Evolutionary conservation across 768 basidiomycete genomes (phyloP).

Genomic region (Lactarius sp.): DNA sequence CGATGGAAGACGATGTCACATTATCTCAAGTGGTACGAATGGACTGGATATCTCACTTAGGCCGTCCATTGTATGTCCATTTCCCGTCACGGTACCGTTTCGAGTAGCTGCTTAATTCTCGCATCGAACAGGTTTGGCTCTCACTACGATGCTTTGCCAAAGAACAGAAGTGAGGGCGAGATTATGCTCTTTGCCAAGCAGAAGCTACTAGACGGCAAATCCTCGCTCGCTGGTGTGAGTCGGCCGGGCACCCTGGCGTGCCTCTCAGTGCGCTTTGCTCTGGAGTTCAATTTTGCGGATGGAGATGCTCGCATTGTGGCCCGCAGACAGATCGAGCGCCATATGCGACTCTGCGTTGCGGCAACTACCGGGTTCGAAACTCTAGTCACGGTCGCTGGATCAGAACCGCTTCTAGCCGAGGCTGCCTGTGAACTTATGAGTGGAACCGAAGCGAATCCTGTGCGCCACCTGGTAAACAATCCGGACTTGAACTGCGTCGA

Average conservation of each 20-base stretch:
- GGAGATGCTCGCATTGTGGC: not conserved
- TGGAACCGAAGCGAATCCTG: not conserved
- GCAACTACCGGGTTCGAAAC: not conserved
- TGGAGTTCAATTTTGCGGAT: not conserved
- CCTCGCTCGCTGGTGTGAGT: not conserved
- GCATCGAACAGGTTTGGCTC: not conserved
- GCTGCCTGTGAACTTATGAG: not conserved
- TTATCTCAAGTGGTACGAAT: not conserved
- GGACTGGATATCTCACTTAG: not conserved
- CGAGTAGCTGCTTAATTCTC: not conserved
- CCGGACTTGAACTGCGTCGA: not conserved
- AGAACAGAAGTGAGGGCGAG: not conserved
- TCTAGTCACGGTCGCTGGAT: not conserved
- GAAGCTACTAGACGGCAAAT: not conserved
- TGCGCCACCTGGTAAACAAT: not conserved
- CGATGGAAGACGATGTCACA: not conserved
- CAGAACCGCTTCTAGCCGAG: slow-evolving; percentile 4
- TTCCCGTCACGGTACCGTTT: not conserved
- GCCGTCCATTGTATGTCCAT: slow-evolving; percentile 5
- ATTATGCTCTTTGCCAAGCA: not conserved
- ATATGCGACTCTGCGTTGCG: not conserved
- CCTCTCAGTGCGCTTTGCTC: slow-evolving; percentile 1
- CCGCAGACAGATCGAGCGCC: not conserved
- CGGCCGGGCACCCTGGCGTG: not conserved
- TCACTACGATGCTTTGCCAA: not conserved